Evolutionary conservation across 768 basidiomycete genomes (phyloP).

Genomic region (Tricholoma matsutake): DNA sequence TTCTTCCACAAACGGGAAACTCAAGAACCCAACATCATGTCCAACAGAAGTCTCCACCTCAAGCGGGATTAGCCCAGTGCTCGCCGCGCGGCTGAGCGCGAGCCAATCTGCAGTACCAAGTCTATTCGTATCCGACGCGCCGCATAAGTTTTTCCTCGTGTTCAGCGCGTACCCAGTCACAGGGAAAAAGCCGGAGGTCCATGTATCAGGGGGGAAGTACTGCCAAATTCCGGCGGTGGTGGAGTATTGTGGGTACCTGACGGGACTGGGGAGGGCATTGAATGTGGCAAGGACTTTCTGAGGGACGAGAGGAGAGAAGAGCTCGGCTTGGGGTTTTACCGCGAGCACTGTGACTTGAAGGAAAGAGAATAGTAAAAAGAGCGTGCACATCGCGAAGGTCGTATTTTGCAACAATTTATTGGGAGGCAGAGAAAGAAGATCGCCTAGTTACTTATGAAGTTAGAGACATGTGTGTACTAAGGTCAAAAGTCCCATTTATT

Average conservation of each 20-base stretch:
- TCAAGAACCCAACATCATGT: conserved; percentile 72
- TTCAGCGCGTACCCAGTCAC: conserved; percentile 57
- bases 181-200: conserved; percentile 72
- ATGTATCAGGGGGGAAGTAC: conserved; percentile 51
- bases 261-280: conserved; percentile 38
- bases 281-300: conserved; percentile 59
- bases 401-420: no score
- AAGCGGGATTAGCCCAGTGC: conserved; percentile 48
- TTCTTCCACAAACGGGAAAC: conserved; percentile 66
- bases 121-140: conserved; percentile 33
- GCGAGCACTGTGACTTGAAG: conserved; percentile 16
- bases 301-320: conserved; percentile 58
- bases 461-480: no score
- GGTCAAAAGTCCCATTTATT: no score
- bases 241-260: conserved; percentile 46
- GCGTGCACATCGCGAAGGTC: conserved; percentile 1
- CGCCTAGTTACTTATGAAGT: no score
- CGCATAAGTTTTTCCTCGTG: conserved; percentile 48
- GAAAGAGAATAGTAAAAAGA: conserved; percentile 12
- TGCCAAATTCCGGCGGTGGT: conserved; percentile 46
- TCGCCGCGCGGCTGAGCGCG: conserved; percentile 46
- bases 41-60: conserved; percentile 47
- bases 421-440: no score
- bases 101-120: conserved; percentile 54
- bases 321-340: conserved; percentile 37